These are phyloP conservation scores for Medakamo hakoo DNA, from an alignment of 139 green algal species.

Conservation along the genomic window DNA sequence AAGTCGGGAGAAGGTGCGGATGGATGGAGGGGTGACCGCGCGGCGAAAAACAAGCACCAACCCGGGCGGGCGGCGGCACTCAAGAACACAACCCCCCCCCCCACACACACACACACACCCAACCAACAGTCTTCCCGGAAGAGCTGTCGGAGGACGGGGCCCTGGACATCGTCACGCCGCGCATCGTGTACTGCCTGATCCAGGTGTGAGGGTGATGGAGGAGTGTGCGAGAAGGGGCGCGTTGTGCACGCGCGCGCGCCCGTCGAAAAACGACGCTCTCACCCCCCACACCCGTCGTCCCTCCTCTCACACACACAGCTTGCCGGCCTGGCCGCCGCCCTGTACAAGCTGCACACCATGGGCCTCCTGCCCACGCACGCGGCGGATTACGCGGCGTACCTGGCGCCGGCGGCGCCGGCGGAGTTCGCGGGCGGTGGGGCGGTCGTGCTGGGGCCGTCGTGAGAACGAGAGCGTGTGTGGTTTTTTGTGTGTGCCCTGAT, in stretches of 20 bases:
- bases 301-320: too few species aligned
- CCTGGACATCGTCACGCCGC: conserved; percentile 44
- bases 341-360: conserved; percentile 77
- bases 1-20: conserved; percentile 37
- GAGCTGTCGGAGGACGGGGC: conserved; percentile 35
- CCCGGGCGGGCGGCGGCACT: too few species aligned
- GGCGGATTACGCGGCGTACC: conserved; percentile 64
- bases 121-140: conserved; percentile 40
- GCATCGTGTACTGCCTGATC: conserved; percentile 64
- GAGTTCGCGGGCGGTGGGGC: conserved; percentile 10
- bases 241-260: too few species aligned
- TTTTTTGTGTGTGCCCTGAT: not conserved
- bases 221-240: too few species aligned
- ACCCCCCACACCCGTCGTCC: too few species aligned
- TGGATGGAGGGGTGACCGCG: not conserved
- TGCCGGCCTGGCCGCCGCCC: conserved; percentile 52
- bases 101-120: too few species aligned
- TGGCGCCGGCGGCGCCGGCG: conserved; percentile 10
- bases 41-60: not conserved
- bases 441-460: not conserved
- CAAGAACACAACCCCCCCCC: not conserved
- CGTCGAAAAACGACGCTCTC: too few species aligned
- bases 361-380: conserved; percentile 74
- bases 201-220: too few species aligned
- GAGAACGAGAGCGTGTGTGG: not conserved